Conservation (phyloP, 2,329 filamentous ascomycete genomes). For the Xylariaceae sp. region DNA sequence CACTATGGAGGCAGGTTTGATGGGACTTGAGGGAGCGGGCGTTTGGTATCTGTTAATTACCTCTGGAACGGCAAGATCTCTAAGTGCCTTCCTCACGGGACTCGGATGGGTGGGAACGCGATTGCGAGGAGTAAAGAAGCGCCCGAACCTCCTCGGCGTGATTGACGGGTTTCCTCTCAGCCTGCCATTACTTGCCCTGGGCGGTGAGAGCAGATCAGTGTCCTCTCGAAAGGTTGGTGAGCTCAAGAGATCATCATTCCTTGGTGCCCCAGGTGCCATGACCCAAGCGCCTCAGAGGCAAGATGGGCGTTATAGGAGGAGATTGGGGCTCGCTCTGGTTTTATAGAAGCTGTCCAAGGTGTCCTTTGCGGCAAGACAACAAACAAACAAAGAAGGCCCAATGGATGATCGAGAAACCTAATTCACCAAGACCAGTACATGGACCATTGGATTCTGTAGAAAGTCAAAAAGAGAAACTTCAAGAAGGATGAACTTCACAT, state of each 20-base stretch:
- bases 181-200: slow-evolving; percentile 30
- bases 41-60: slow-evolving; percentile 36
- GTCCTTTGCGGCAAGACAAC: background rate
- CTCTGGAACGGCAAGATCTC: slow-evolving; percentile 35
- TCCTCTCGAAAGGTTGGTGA: slow-evolving; percentile 12
- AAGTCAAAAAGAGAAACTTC: background rate
- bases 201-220: slow-evolving; percentile 20
- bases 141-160: slow-evolving; percentile 49
- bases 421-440: no score
- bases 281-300: background rate
- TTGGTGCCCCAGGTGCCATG: background rate
- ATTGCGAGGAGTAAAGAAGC: slow-evolving; percentile 49
- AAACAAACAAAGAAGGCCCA: no score
- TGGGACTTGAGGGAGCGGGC: slow-evolving; percentile 34
- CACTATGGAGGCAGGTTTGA: slow-evolving; percentile 29
- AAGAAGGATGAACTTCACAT: background rate
- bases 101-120: slow-evolving; percentile 34
- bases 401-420: no score
- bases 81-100: slow-evolving; percentile 35
- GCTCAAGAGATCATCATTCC: slow-evolving; percentile 9
- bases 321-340: no score
- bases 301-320: no score
- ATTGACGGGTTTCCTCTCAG: slow-evolving; percentile 47
- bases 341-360: background rate
- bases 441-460: slow-evolving; percentile 1